These are phyloP conservation scores for Mycena rebaudengoi DNA, from an alignment of 768 basidiomycete species.

Conservation along the genomic window DNA sequence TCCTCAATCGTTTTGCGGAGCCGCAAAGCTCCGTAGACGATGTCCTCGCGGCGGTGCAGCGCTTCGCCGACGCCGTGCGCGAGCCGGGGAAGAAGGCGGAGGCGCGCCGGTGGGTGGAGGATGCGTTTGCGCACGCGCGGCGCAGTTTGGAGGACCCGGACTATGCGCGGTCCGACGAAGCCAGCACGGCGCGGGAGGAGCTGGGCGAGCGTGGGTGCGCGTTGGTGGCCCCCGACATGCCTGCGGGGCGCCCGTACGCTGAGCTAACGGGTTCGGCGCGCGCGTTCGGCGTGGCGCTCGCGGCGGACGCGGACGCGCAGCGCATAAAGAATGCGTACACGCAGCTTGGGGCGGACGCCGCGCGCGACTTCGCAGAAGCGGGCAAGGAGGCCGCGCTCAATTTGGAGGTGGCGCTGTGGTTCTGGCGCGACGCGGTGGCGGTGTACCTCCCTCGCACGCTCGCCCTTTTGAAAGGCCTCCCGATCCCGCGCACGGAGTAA, in stretches of 20 bases:
- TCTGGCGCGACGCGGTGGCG: slow-evolving; percentile 83
- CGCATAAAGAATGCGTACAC: slow-evolving; percentile 55
- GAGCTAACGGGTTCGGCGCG: slow-evolving; percentile 52
- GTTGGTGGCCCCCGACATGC: slow-evolving; percentile 54
- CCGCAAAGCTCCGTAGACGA: slow-evolving; percentile 54
- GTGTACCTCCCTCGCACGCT: slow-evolving; percentile 63
- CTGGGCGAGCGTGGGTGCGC: slow-evolving; percentile 59
- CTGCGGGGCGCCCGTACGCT: slow-evolving; percentile 62
- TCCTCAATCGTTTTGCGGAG: slow-evolving; percentile 56
- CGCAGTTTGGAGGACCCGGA: slow-evolving; percentile 57
- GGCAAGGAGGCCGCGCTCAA: slow-evolving; percentile 47
- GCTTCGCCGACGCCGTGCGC: slow-evolving; percentile 5
- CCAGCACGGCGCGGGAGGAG: slow-evolving; percentile 46
- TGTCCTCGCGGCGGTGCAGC: slow-evolving; percentile 49
- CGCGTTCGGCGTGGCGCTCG: slow-evolving; percentile 54
- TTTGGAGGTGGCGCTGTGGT: slow-evolving; percentile 71
- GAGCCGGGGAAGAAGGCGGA: slow-evolving; percentile 50
- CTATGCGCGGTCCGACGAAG: slow-evolving; percentile 61
- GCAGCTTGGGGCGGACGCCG: slow-evolving; percentile 56
- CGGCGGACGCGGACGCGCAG: slow-evolving; percentile 57
- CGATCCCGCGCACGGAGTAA: slow-evolving; percentile 83
- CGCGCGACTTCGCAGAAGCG: slow-evolving; percentile 44
- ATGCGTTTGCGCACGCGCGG: slow-evolving; percentile 55
- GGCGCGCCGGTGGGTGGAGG: slow-evolving; percentile 68
- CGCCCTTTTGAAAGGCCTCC: slow-evolving; percentile 60